A percentile compares a stretch with the other conserved stretches of the same genome.
phyloP scores from a whole-genome alignment of 176 grass and related monocot genomes.

The Carex littledalei region DNA sequence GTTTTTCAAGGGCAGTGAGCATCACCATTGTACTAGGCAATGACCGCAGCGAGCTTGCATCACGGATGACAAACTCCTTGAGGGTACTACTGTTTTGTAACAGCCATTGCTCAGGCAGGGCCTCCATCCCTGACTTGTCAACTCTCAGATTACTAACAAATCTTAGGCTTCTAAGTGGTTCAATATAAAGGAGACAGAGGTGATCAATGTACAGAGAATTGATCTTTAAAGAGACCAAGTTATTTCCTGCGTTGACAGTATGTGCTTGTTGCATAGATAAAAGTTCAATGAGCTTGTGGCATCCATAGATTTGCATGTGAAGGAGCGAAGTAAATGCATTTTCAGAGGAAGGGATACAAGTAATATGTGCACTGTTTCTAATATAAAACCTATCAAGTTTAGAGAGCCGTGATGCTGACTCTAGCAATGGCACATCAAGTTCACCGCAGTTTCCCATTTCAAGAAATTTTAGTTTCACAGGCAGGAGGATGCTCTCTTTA shows the following conservation, averaged over 20 bases:
- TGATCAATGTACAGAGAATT: slow-evolving; percentile 26
- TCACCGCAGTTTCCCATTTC: not conserved
- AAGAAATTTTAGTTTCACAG: not conserved
- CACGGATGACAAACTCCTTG: not conserved
- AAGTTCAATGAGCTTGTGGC: slow-evolving; percentile 22
- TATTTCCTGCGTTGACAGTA: not conserved
- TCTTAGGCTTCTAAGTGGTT: slow-evolving; percentile 27
- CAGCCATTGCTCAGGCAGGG: slow-evolving; percentile 37
- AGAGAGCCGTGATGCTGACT: too few relatives aligned
- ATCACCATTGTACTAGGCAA: not conserved
- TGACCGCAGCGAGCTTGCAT: slow-evolving; percentile 23
- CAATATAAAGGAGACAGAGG: slow-evolving; percentile 11
- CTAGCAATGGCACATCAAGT: too few relatives aligned
- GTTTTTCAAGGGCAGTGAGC: not conserved
- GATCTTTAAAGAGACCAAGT: slow-evolving; percentile 1
- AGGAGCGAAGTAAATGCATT: not conserved
- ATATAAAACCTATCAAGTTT: too few relatives aligned
- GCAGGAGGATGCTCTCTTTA: too few relatives aligned
- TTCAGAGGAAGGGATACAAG: too few relatives aligned
- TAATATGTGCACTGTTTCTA: too few relatives aligned
- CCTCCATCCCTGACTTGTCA: not conserved
- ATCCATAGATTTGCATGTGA: not conserved
- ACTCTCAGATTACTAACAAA: slow-evolving; percentile 18
- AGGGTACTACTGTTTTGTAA: slow-evolving; percentile 24
- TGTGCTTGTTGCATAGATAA: not conserved